Evolutionary conservation across 2,329 filamentous ascomycete species (phyloP), one percentile per base, ranked within the genome.

Genomic region (Nigrograna mackinnonii): DNA sequence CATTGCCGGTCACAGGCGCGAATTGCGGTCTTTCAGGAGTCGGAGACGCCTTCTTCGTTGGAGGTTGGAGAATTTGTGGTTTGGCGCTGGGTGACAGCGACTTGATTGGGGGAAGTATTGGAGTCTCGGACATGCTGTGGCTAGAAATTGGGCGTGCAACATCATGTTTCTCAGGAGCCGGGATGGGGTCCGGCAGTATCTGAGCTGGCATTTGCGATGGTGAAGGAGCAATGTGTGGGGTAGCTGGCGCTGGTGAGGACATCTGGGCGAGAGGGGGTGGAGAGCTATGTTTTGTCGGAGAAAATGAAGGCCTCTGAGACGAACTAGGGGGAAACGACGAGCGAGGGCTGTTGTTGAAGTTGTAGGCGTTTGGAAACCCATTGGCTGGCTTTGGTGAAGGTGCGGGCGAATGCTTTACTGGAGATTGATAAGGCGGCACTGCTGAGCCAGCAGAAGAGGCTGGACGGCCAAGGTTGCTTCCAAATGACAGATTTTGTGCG

Each of bases 11-110:
- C 12, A 49, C 32, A 4, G 35, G 38, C n/a, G 38, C 35, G 22
- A 49, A 44, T 12, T 37, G 35, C 11, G 41, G 41, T 22, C 55
- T 43, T 7, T 62, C 58, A 2, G 58, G 62, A 18, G 50, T 54
- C 4, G 56, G 57, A 32, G 52, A 56, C 22, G 47, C 41, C 45
- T 74, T 71, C 69, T 87, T 84, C 51, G 81, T 72, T 2, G 82
- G 84, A 18, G 84, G 82, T 13, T 79, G 82, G 37, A 83, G 60
- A 43, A 83, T 82, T 50, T 79, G 77, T 43, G 78, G 72, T 12
- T 74, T 75, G 2, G 79, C 76, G 31, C 77, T 80, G 0, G 84
- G 84, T 7, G 80, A 78, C 35, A 87, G 60, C 2, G 79, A 72
- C 30, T 80, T 75, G 2, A 77, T 64, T 0, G 83, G 83, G 4